Base-by-base conservation (phyloP, 495 filamentous ascomycete species). In the Diplogelasinospora grovesii region DNA sequence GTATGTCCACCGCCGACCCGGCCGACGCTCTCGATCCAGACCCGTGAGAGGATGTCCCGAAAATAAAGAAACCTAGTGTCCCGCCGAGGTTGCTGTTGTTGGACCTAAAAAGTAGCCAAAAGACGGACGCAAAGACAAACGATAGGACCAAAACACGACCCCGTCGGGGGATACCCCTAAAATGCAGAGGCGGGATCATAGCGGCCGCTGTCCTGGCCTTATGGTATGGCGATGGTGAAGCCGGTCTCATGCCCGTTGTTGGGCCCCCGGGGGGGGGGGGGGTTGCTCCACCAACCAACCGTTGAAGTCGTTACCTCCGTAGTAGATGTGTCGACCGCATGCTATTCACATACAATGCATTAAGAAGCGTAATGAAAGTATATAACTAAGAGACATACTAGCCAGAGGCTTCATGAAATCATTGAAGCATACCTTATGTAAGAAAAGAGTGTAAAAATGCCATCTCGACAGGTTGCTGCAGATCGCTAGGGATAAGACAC, bases 161-260 rank as follows among this genome's bases (percentile, higher is more conserved):
- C 27, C 55, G 51, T 21, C 68, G 59, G 34, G 63, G 66, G 18
- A 69, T 25, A 30, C 57, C 48, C 13, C 47, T 52, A 29, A 67
- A 46, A 11, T 34, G 56, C 3, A 59, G 11, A 6, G 52, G 60
- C 22, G 47, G 41, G 48, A 59, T 53, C 35, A 28, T 22, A 32
- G 29, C 14, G 6, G 16, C 29, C n/a, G 29, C 29, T 9, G 29
- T 15, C 14, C 20, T 31, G 14, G 46, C 43, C 22, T 50, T 53
- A 7, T 46, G 53, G 33, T 50, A 48, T 11, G 53, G 53, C 11
- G 43, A 48, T 18, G 15, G 22, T 28, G 20, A 19, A 10, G 29
- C 11, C 3, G 21, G 21, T 13, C 21, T 36, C 26, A 22, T 21
- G 18, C 18, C 8, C 25, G 27, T 31, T 4, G 16, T 8, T 28